Evolutionary conservation across 768 basidiomycete genomes (phyloP).

Genomic region (Tylopilus balloui): DNA sequence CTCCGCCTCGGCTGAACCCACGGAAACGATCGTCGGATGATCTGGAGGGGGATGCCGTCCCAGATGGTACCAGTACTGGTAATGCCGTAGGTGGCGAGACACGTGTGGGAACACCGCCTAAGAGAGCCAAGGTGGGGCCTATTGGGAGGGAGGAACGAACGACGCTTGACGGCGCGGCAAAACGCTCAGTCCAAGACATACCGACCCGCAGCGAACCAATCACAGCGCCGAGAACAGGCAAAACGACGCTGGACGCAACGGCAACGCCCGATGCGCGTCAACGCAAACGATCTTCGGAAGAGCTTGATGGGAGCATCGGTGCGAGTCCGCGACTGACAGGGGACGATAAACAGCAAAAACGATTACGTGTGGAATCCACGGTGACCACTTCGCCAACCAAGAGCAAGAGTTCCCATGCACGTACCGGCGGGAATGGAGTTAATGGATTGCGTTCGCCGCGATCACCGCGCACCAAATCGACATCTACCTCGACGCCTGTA

Average conservation of each 20-base stretch:
- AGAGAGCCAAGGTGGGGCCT: conserved; percentile 32
- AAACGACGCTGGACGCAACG: conserved; percentile 1
- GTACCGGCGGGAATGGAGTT: neutral
- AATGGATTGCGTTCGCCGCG: neutral
- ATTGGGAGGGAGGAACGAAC: conserved; percentile 6
- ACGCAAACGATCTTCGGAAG: conserved; percentile 49
- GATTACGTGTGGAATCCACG: conserved; percentile 25
- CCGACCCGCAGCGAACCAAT: neutral
- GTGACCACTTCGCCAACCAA: conserved; percentile 4
- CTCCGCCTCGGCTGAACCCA: conserved; percentile 18
- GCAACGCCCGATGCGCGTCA: conserved; percentile 22
- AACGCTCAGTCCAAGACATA: neutral
- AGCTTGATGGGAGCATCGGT: conserved; percentile 32
- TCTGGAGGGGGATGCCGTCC: conserved; percentile 27
- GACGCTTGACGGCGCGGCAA: neutral
- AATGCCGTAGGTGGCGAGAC: neutral
- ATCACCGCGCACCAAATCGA: conserved; percentile 11
- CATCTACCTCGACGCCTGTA: conserved; percentile 3
- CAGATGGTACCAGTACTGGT: neutral
- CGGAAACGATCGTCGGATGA: conserved; percentile 38
- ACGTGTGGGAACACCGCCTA: conserved; percentile 37
- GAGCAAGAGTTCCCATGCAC: neutral
- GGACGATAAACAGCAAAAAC: conserved; percentile 26
- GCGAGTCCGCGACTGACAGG: conserved; percentile 9
- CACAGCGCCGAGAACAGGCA: neutral